Conservation (phyloP, 495 filamentous ascomycete genomes). For the Pseudevernia furfuracea region DNA sequence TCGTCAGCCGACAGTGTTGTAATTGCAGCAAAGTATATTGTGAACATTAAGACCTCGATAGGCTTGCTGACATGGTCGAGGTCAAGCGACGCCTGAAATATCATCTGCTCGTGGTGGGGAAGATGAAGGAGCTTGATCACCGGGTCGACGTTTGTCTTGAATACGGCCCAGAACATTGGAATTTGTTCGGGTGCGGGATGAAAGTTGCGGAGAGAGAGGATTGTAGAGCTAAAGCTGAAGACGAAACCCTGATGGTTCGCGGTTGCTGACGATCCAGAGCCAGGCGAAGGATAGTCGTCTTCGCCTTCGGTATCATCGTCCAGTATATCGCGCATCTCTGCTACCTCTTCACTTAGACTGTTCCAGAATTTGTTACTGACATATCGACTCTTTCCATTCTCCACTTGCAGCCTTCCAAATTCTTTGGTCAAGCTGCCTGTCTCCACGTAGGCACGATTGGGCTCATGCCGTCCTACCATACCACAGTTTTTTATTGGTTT, state of each 20-base stretch:
- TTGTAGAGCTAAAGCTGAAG: slow-evolving; percentile 58
- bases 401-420: slow-evolving; percentile 76
- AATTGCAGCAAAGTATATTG: slow-evolving; percentile 38
- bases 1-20: slow-evolving; percentile 33
- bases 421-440: slow-evolving; percentile 48
- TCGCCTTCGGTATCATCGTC: slow-evolving; percentile 61
- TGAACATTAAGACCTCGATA: slow-evolving; percentile 37
- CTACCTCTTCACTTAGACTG: slow-evolving; percentile 80
- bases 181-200: slow-evolving; percentile 55
- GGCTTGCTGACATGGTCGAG: slow-evolving; percentile 31
- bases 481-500: neutral
- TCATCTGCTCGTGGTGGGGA: slow-evolving; percentile 31
- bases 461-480: slow-evolving; percentile 25
- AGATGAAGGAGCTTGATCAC: slow-evolving; percentile 40
- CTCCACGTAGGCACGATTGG: slow-evolving; percentile 30
- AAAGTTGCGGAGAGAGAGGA: slow-evolving; percentile 39
- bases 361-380: slow-evolving; percentile 87
- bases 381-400: slow-evolving; percentile 72
- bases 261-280: slow-evolving; percentile 35
- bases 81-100: slow-evolving; percentile 36
- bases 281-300: slow-evolving; percentile 53
- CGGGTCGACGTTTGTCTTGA: slow-evolving; percentile 51
- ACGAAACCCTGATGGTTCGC: slow-evolving; percentile 62
- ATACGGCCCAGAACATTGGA: slow-evolving; percentile 60
- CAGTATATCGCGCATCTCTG: slow-evolving; percentile 64